Conservation (phyloP, 805 yeast species). For the Vanderwaltozyma yarrowii region DNA sequence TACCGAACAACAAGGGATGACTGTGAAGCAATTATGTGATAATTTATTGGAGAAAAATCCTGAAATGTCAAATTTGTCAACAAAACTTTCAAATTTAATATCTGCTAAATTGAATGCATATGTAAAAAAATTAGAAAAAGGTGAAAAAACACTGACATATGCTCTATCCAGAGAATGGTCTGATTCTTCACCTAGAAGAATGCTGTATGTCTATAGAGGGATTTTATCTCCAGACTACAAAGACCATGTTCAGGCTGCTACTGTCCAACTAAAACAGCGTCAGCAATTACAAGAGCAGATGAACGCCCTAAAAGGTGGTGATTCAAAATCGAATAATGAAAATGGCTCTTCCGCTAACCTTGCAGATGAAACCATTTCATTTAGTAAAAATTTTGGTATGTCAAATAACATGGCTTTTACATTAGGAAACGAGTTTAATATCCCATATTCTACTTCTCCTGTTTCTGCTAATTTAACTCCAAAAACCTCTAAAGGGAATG, state of each 20-base stretch:
- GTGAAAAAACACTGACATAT: slow-evolving; percentile 61
- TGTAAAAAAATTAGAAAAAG: slow-evolving; percentile 76
- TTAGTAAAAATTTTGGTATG: slow-evolving; percentile 4
- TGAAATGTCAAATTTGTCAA: slow-evolving; percentile 70
- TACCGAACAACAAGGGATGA: slow-evolving; percentile 65
- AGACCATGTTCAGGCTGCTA: slow-evolving; percentile 55
- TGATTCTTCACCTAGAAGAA: slow-evolving; percentile 78
- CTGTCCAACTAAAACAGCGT: slow-evolving; percentile 13
- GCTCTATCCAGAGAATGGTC: slow-evolving; percentile 86
- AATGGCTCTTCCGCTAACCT: neutral
- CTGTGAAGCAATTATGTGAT: slow-evolving; percentile 84
- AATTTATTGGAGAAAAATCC: slow-evolving; percentile 65
- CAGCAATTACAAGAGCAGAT: slow-evolving; percentile 2
- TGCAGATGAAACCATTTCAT: slow-evolving; percentile 3
- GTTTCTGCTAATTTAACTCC: slow-evolving; percentile 51
- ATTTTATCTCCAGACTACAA: slow-evolving; percentile 66
- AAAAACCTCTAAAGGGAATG: slow-evolving; percentile 2
- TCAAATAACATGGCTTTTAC: slow-evolving; percentile 14
- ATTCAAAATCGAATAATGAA: neutral
- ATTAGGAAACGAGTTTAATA: slow-evolving; percentile 28
- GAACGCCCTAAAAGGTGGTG: slow-evolving; percentile 2
- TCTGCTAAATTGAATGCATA: slow-evolving; percentile 78
- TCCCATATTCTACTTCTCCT: slow-evolving; percentile 69
- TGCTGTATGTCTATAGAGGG: slow-evolving; percentile 83
- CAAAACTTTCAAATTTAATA: slow-evolving; percentile 71